Evolutionary conservation across 2,329 filamentous ascomycete species (phyloP), one percentile per base, ranked within the genome.

Genomic region (Xylaria sp.): DNA sequence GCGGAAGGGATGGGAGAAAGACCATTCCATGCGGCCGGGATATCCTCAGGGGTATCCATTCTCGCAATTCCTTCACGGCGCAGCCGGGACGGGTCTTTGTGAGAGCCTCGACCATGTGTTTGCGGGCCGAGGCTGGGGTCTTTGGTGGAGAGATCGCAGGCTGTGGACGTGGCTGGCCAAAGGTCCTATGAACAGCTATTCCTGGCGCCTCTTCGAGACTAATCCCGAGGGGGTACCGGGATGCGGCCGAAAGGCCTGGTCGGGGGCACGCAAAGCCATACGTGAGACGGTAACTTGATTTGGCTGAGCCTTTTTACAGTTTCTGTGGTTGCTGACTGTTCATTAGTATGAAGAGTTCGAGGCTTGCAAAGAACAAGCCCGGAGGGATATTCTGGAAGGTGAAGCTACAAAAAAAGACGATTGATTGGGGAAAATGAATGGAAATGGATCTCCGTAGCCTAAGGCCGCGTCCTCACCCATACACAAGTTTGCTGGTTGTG

Each of bases 161-260:
- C 43, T 66, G 17, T 64, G 64, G 59, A 60, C 50, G 7, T 65
- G 59, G 60, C 55, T 68, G 1, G 56, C 63, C 1, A 58, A 61
- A 16, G 65, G 66, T 6, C 65, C 64, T 6, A 58, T 64, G 54
- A 67, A 64, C 38, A 62, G 59, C 42, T 57, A 63, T 26, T 56
- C 63, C 9, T 69, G 62, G 61, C 57, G 64, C 1, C 39, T 68
- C 4, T 68, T 68, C 21, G 63, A 67, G 11, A 68, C 66, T 7
- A 68, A 68, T 41, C 63, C 64, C 1, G 20, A 43, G 13, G 45
- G 52, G 2, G 48, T 66, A 18, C 63, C 64, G 8, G 65, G 67
- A 13, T 67, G 63, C 29, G 63, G 66, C 2, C 57, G 64, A 29
- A 61, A 52, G 47, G 44, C 55, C 2, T 67, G 63, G 61, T 29